Percentiles rank a stretch among this genome's conserved stretches.
Conservation (phyloP, 768 basidiomycete genomes). For the Mrakia gelida region DNA sequence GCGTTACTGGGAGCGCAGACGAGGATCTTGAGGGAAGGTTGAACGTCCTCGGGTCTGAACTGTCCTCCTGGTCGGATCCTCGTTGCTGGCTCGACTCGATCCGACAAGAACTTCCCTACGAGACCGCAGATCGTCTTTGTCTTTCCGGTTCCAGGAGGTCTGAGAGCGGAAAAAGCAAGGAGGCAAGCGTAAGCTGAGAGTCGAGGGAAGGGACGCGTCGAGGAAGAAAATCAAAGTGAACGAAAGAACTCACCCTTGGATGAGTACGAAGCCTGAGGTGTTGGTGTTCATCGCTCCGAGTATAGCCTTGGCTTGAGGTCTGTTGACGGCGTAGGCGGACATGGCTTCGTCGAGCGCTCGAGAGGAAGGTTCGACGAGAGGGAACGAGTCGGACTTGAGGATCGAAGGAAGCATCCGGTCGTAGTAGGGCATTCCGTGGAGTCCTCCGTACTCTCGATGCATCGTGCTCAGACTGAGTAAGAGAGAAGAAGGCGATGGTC, state of each 20-base stretch:
- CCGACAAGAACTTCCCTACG: constrained; percentile 73
- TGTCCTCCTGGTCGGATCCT: constrained; percentile 45
- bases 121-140: constrained; percentile 95
- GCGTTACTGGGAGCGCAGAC: constrained; percentile 98
- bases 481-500: background rate
- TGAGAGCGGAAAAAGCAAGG: constrained; percentile 40
- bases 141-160: constrained; percentile 97
- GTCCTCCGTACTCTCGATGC: constrained; percentile 84
- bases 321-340: constrained; percentile 70
- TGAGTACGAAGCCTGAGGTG: constrained; percentile 74
- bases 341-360: constrained; percentile 63
- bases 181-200: background rate
- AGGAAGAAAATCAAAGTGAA: background rate
- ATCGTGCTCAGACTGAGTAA: constrained; percentile 72
- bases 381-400: constrained; percentile 58
- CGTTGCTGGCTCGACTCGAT: constrained; percentile 51
- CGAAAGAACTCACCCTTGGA: constrained; percentile 71
- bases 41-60: constrained; percentile 42
- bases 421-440: constrained; percentile 76
- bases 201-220: background rate
- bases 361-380: constrained; percentile 40
- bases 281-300: constrained; percentile 57
- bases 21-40: constrained; percentile 66
- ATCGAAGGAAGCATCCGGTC: constrained; percentile 55
- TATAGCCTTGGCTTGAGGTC: constrained; percentile 90